A percentile compares a stretch with the other conserved stretches of the same genome.
These are phyloP conservation scores for Artemisia argyi DNA, from an alignment of 129 eudicot species.

Conservation along the genomic window DNA sequence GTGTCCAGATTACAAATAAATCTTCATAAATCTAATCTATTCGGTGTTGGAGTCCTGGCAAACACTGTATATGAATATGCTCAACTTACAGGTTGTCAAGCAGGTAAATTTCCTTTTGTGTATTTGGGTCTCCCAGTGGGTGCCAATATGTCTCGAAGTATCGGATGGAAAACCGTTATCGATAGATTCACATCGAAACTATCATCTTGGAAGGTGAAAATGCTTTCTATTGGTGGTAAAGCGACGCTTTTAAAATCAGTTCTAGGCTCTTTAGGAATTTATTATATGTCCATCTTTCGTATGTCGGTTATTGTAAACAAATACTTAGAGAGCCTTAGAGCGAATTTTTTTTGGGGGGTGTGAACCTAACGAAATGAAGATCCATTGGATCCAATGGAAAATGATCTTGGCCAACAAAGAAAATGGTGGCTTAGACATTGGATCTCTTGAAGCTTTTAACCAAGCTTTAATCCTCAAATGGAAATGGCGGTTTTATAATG, in stretches of 20 bases:
- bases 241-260: neutral
- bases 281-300: neutral
- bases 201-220: neutral
- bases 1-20: too few relatives aligned
- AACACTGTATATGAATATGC: too few relatives aligned
- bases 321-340: neutral
- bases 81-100: too few relatives aligned
- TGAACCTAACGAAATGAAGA: too few relatives aligned
- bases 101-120: too few relatives aligned
- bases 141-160: neutral
- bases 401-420: too few relatives aligned
- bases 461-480: neutral
- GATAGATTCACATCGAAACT: neutral
- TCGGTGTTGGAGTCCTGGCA: too few relatives aligned
- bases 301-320: neutral
- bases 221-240: neutral
- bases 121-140: too few relatives aligned
- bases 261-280: neutral
- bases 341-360: too few relatives aligned
- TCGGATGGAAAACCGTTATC: neutral
- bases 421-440: too few relatives aligned
- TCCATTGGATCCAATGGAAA: too few relatives aligned
- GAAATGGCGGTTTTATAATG: neutral
- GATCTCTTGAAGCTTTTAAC: neutral
- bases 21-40: too few relatives aligned